phyloP scores from a whole-genome alignment of 352 stramenopile species.

The Phytophthora pini region DNA sequence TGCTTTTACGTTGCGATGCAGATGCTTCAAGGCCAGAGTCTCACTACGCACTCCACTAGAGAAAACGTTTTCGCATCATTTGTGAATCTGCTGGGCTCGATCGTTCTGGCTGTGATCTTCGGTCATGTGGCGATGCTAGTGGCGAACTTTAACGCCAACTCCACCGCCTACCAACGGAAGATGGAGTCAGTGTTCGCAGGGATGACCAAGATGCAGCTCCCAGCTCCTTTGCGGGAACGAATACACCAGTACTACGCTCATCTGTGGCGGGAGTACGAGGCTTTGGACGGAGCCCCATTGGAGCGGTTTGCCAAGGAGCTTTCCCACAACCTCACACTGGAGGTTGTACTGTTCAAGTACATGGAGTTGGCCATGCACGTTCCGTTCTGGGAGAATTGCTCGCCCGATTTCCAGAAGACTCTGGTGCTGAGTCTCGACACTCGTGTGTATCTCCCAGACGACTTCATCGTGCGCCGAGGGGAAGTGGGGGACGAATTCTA shows the following conservation, averaged over 20 bases:
- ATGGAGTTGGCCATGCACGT: conserved; percentile 59
- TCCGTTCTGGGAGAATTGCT: conserved; percentile 50
- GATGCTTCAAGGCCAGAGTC: conserved; percentile 49
- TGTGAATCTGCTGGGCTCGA: conserved; percentile 49
- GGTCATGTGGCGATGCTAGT: conserved; percentile 67
- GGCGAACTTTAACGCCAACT: conserved; percentile 61
- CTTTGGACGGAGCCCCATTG: conserved; percentile 55
- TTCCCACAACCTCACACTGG: conserved; percentile 64
- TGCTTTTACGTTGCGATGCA: conserved; percentile 54
- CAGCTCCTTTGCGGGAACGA: conserved; percentile 50
- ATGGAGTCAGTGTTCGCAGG: conserved; percentile 61
- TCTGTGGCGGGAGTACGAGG: conserved; percentile 72
- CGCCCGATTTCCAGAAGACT: conserved; percentile 62
- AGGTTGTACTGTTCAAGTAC: conserved; percentile 80
- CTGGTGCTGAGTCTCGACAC: conserved; percentile 53
- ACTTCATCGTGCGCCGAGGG: conserved; percentile 61
- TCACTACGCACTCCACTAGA: conserved; percentile 23
- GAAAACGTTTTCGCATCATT: conserved; percentile 52
- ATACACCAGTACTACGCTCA: conserved; percentile 80
- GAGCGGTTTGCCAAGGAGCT: conserved; percentile 61
- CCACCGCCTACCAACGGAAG: conserved; percentile 58
- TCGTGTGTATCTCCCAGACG: conserved; percentile 65
- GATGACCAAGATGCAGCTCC: conserved; percentile 65
- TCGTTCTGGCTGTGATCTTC: conserved; percentile 64
- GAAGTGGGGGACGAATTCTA: conserved; percentile 65